A percentile compares a stretch with the other conserved stretches of the same genome.
phyloP scores from a whole-genome alignment of 805 yeast genomes.

The Teunomyces atbi region DNA sequence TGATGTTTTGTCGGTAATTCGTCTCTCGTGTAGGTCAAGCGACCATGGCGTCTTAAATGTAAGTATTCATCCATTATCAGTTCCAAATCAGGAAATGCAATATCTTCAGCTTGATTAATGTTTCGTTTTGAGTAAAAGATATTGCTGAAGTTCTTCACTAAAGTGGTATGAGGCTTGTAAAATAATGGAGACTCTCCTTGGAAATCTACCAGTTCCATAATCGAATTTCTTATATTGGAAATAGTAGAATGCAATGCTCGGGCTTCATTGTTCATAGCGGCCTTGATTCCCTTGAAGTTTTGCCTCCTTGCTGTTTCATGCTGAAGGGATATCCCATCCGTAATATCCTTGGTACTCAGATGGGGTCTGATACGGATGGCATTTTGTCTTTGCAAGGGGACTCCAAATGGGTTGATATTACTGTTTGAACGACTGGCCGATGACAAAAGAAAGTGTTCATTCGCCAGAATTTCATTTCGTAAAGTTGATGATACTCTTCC shows the following conservation, averaged over 20 bases:
- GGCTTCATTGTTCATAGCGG: slow-evolving; percentile 12
- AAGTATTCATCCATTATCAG: slow-evolving; percentile 9
- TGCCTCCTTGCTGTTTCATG: slow-evolving; percentile 2
- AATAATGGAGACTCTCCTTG: slow-evolving; percentile 8
- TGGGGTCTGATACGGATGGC: slow-evolving; percentile 22
- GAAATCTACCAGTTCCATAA: neutral
- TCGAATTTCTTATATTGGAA: neutral
- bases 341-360: neutral
- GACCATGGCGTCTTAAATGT: neutral
- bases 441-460: slow-evolving; percentile 22
- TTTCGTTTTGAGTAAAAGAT: slow-evolving; percentile 1
- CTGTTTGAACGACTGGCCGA: slow-evolving; percentile 25
- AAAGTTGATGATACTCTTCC: neutral
- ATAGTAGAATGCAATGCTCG: slow-evolving; percentile 10
- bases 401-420: slow-evolving; percentile 9
- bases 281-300: slow-evolving; percentile 1
- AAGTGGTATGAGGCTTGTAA: neutral
- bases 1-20: neutral
- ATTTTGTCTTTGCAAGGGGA: slow-evolving; percentile 33
- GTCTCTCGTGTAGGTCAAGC: neutral
- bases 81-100: slow-evolving; percentile 6
- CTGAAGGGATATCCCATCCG: neutral
- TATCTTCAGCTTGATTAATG: neutral
- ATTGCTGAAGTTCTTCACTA: neutral
- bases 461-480: slow-evolving; percentile 2